These are phyloP conservation scores for Trichoderma orchidacearum DNA, from an alignment of 495 filamentous ascomycete genomes.

Conservation along the genomic window DNA sequence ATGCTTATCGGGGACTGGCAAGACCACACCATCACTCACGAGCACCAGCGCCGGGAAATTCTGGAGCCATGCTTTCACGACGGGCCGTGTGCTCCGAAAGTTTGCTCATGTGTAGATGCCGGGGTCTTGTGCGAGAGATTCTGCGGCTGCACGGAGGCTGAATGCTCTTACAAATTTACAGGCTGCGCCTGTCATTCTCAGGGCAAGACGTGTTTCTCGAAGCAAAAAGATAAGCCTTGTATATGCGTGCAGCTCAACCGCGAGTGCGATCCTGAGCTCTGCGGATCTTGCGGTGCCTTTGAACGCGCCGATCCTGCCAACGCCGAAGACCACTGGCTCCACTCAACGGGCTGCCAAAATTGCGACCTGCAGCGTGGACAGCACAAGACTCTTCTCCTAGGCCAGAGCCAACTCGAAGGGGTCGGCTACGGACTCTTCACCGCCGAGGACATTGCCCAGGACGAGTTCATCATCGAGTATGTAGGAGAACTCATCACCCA, in stretches of 20 bases:
- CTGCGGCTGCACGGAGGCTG: constrained; percentile 43
- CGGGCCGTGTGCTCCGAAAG: constrained; percentile 28
- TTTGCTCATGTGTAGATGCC: constrained; percentile 38
- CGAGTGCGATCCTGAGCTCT: constrained; percentile 61
- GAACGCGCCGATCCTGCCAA: constrained; percentile 50
- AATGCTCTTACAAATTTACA: constrained; percentile 48
- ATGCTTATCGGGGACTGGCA: constrained; percentile 32
- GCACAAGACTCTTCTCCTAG: constrained; percentile 45
- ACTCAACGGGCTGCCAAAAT: constrained; percentile 44
- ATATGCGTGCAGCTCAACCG: constrained; percentile 46
- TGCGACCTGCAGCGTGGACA: constrained; percentile 45
- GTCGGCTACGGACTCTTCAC: constrained; percentile 55
- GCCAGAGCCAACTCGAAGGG: constrained; percentile 40
- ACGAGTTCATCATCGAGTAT: constrained; percentile 58
- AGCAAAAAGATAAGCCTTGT: constrained; percentile 38
- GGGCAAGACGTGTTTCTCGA: constrained; percentile 34
- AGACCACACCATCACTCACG: constrained; percentile 28
- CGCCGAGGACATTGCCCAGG: constrained; percentile 43
- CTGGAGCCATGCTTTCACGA: constrained; percentile 31
- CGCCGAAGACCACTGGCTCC: constrained; percentile 34
- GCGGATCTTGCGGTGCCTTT: constrained; percentile 46
- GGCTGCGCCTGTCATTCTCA: constrained; percentile 48
- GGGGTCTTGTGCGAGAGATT: constrained; percentile 52
- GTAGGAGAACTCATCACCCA: constrained; percentile 55
- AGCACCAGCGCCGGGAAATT: constrained; percentile 24